phyloP scores from a whole-genome alignment of 2,329 filamentous ascomycete species.

The Keithomyces neogunnii region DNA sequence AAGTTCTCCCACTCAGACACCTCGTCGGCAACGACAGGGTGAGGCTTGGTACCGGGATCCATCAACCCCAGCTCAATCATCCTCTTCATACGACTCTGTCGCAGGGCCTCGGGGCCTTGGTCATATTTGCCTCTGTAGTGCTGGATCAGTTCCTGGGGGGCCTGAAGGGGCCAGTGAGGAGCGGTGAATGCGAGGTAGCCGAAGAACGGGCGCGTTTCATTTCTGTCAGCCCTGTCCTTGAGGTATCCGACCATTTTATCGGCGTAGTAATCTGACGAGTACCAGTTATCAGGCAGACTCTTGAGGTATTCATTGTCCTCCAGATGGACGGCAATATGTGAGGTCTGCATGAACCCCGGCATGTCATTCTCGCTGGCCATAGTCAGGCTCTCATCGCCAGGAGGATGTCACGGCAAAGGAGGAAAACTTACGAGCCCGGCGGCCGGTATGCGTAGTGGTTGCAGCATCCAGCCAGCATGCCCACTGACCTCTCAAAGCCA shows the following conservation, averaged over 20 bases:
- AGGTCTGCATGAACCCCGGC: conserved; percentile 27
- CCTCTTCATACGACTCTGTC: conserved; percentile 41
- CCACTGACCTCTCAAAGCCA: conserved; percentile 52
- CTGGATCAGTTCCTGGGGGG: conserved; percentile 43
- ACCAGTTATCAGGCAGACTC: conserved; percentile 41
- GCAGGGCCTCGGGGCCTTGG: conserved; percentile 49
- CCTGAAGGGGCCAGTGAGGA: conserved; percentile 56
- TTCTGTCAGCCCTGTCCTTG: conserved; percentile 34
- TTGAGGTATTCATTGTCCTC: conserved; percentile 23
- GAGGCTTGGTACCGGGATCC: conserved; percentile 37
- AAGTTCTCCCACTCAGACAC: conserved; percentile 40
- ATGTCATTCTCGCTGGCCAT: conserved; percentile 8
- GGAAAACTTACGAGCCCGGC: background rate
- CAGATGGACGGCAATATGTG: conserved; percentile 21
- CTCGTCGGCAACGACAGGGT: conserved; percentile 38
- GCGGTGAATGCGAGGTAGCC: conserved; percentile 53
- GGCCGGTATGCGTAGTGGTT: conserved; percentile 32
- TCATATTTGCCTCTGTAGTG: conserved; percentile 53
- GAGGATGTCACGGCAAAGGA: too few species aligned
- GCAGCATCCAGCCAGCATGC: conserved; percentile 50
- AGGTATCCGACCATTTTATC: conserved; percentile 45
- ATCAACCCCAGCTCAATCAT: conserved; percentile 51
- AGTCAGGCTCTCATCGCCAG: too few species aligned
- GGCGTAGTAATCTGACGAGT: conserved; percentile 44
- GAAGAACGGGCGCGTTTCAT: conserved; percentile 41